Conservation (phyloP, 202 grass and related monocot species). For the Hordeum pubiflorum region DNA sequence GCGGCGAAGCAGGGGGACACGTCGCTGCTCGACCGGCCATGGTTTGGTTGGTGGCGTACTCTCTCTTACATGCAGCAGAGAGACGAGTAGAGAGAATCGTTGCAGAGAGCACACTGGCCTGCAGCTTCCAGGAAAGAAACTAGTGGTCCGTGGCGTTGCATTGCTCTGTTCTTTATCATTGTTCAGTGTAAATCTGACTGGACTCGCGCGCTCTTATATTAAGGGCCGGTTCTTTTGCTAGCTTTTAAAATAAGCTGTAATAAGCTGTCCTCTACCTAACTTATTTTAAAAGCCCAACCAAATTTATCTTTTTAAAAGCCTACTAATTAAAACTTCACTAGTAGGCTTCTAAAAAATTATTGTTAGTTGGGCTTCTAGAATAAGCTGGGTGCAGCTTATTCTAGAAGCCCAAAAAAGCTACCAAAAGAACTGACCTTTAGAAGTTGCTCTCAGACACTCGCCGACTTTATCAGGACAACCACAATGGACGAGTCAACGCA, state of each 20-base stretch:
- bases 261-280: too few species aligned
- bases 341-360: too few species aligned
- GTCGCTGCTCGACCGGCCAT: not conserved
- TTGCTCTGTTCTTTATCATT: not conserved
- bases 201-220: not conserved
- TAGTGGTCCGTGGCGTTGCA: not conserved
- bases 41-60: not conserved
- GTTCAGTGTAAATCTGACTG: not conserved
- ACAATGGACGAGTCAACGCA: not conserved
- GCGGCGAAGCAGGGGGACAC: not conserved
- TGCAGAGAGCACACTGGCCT: not conserved
- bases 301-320: too few species aligned
- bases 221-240: too few species aligned
- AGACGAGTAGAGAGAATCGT: not conserved
- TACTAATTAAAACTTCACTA: too few species aligned
- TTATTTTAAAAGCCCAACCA: too few species aligned
- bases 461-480: not conserved
- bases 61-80: too few species aligned
- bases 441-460: not conserved
- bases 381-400: too few species aligned
- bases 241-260: too few species aligned
- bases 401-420: too few species aligned
- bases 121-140: not conserved
- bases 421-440: too few species aligned
- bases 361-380: too few species aligned